Evolutionary conservation across 1,284 basidiomycete genomes (phyloP).

Genomic region (Polyporus tsugae): DNA sequence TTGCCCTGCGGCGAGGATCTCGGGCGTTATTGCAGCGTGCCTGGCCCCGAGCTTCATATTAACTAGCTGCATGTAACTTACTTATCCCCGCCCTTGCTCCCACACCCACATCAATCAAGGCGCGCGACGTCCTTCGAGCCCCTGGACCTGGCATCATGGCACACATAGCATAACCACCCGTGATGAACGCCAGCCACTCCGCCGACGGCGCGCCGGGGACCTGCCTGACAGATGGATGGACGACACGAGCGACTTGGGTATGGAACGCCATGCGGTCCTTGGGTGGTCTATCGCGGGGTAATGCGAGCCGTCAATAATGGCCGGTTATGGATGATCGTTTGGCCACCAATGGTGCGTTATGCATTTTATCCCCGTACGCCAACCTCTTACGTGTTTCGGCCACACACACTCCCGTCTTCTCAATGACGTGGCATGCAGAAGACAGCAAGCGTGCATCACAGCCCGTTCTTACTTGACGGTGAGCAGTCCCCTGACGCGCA

Average conservation of each 20-base stretch:
- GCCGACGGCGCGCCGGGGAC: constrained; percentile 3
- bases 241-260: not conserved
- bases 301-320: not conserved
- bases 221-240: not conserved
- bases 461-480: not conserved
- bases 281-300: not conserved
- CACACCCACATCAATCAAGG: not conserved
- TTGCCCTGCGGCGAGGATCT: not conserved
- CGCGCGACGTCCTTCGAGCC: constrained; percentile 4
- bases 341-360: not conserved
- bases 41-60: not conserved
- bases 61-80: not conserved
- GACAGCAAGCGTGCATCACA: not conserved
- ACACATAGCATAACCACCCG: constrained; percentile 13
- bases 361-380: not conserved
- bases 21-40: not conserved
- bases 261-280: not conserved
- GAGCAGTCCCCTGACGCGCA: not conserved
- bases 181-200: not conserved
- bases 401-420: not conserved
- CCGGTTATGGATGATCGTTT: constrained; percentile 1
- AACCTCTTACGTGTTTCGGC: not conserved
- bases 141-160: constrained; percentile 10
- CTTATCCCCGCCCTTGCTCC: not conserved
- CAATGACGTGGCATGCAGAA: not conserved